Evolutionary conservation across 2,329 filamentous ascomycete genomes (phyloP).

Genomic region (Cladorrhinum sp.): DNA sequence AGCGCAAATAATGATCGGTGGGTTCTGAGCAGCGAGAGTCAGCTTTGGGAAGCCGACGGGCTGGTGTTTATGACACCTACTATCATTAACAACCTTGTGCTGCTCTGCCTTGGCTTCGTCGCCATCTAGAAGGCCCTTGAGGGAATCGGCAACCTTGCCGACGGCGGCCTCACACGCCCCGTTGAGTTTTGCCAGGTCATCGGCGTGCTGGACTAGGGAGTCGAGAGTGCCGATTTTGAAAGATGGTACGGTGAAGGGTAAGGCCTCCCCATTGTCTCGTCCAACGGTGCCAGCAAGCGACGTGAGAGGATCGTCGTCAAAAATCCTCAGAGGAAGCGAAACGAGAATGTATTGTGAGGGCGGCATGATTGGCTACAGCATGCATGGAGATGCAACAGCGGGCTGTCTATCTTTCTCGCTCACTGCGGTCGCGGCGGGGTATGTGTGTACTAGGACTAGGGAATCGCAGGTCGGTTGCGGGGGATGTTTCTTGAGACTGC

Average conservation of each 20-base stretch:
- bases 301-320: slow-evolving; percentile 78
- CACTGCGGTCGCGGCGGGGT: neutral
- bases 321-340: slow-evolving; percentile 84
- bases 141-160: slow-evolving; percentile 80
- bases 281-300: slow-evolving; percentile 70
- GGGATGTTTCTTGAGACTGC: neutral
- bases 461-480: neutral
- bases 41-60: neutral
- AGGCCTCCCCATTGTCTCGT: slow-evolving; percentile 70
- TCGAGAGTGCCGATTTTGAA: slow-evolving; percentile 99
- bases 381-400: slow-evolving; percentile 9
- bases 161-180: slow-evolving; percentile 76
- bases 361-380: slow-evolving; percentile 38
- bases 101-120: slow-evolving; percentile 78
- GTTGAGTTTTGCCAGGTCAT: slow-evolving; percentile 89
- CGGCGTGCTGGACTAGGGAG: slow-evolving; percentile 90
- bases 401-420: neutral
- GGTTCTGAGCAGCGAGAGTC: slow-evolving; percentile 60
- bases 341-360: slow-evolving; percentile 74
- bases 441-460: neutral
- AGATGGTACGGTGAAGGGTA: slow-evolving; percentile 78
- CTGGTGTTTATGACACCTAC: slow-evolving; percentile 48
- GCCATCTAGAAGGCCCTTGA: slow-evolving; percentile 77
- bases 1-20: slow-evolving; percentile 87
- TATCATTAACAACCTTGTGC: slow-evolving; percentile 93